Evolutionary conservation across 495 filamentous ascomycete species (phyloP).

Genomic region (Cetradonia linearis): DNA sequence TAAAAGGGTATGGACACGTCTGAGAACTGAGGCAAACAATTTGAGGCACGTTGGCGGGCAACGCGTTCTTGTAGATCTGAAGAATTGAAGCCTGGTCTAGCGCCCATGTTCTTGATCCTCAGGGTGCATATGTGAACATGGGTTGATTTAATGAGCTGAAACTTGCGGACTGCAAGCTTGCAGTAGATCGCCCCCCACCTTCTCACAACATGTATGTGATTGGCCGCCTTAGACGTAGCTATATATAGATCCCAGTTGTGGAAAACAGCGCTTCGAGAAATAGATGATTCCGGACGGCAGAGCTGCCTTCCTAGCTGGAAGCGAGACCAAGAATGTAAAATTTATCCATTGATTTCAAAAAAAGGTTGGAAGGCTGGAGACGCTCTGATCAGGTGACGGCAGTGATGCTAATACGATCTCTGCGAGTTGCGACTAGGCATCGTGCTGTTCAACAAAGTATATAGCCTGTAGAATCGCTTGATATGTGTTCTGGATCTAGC

Average conservation of each 20-base stretch:
- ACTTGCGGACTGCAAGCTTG: not conserved
- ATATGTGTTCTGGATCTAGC: not conserved
- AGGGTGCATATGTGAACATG: not conserved
- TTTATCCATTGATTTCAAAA: not conserved
- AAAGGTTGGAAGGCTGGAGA: not conserved
- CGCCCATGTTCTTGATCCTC: not conserved
- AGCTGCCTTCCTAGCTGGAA: not conserved
- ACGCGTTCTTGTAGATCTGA: not conserved
- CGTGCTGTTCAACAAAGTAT: not conserved
- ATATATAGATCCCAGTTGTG: not conserved
- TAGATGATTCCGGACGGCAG: not conserved
- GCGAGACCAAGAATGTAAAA: not conserved
- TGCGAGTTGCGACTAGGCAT: not conserved
- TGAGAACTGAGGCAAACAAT: not conserved
- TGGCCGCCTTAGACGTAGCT: not conserved
- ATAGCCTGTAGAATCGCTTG: not conserved
- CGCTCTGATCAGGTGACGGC: not conserved
- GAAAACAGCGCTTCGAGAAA: not conserved
- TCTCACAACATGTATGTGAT: not conserved
- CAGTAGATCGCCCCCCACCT: not conserved
- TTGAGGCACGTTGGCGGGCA: not conserved
- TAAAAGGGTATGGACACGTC: not conserved
- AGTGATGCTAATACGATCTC: not conserved
- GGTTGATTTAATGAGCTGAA: not conserved
- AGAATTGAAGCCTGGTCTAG: not conserved